A percentile compares a stretch with the other conserved stretches of the same genome.
These are phyloP conservation scores for Blastobotrys illinoisensis DNA, from an alignment of 1,139 yeast species.

Conservation along the genomic window DNA sequence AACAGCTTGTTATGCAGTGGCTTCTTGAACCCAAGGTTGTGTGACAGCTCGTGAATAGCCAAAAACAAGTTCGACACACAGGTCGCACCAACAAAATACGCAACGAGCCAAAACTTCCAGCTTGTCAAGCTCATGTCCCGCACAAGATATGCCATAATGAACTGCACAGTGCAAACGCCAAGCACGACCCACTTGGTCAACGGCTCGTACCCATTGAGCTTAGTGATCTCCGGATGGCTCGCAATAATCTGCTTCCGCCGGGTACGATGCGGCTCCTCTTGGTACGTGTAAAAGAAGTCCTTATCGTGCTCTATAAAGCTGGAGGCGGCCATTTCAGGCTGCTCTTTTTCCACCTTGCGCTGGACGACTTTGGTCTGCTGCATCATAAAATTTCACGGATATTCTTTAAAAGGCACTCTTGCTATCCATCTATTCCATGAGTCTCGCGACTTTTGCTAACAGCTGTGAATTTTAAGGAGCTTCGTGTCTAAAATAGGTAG, in stretches of 20 bases:
- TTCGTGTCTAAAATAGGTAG: background rate
- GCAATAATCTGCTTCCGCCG: constrained; percentile 69
- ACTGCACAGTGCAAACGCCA: constrained; percentile 60
- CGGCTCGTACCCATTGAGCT: constrained; percentile 83
- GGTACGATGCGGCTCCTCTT: constrained; percentile 71
- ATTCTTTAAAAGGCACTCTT: background rate
- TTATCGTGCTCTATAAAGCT: constrained; percentile 2
- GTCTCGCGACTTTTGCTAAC: no score
- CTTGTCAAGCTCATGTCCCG: constrained; percentile 50
- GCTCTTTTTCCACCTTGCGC: background rate
- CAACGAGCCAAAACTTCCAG: constrained; percentile 53
- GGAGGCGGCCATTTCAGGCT: background rate
- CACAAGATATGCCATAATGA: constrained; percentile 54
- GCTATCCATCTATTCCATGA: background rate
- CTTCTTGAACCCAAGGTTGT: constrained; percentile 76
- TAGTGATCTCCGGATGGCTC: constrained; percentile 72
- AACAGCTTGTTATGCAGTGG: constrained; percentile 74
- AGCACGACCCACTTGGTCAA: constrained; percentile 69
- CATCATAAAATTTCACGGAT: background rate
- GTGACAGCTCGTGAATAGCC: constrained; percentile 84
- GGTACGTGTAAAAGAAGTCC: constrained; percentile 74
- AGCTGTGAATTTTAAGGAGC: background rate
- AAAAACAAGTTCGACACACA: constrained; percentile 76
- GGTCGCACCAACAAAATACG: constrained; percentile 82
- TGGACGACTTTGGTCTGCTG: constrained; percentile 1